Evolutionary conservation across 331 rosid species (phyloP).

Genomic region (Cucumis variabilis): DNA sequence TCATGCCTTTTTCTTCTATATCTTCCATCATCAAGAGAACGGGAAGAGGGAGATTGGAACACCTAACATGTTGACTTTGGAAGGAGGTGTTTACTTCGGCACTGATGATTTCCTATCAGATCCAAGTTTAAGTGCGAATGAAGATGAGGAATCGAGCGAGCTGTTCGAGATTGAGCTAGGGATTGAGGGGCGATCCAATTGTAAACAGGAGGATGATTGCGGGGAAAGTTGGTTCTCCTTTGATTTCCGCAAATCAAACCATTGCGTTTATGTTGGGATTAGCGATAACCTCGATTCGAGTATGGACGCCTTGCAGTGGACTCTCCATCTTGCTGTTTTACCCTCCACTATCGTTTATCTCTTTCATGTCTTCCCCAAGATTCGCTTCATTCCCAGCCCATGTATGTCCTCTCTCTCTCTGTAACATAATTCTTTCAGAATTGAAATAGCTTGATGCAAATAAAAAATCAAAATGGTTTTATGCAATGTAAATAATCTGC

Average conservation of each 20-base stretch:
- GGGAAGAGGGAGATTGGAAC: not conserved
- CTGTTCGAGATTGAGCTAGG: conserved; percentile 34
- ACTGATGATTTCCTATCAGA: not conserved
- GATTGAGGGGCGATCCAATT: conserved; percentile 38
- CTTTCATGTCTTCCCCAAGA: conserved; percentile 72
- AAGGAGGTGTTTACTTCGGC: not conserved
- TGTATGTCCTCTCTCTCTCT: conserved; percentile 35
- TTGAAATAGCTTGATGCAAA: too few species aligned
- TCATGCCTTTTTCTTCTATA: not conserved
- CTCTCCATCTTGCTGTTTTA: conserved; percentile 51
- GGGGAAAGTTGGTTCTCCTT: conserved; percentile 35
- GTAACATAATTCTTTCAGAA: too few species aligned
- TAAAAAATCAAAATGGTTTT: not conserved
- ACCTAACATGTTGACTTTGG: not conserved
- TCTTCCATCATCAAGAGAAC: not conserved
- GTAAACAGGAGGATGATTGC: conserved; percentile 46
- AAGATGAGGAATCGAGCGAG: conserved; percentile 53
- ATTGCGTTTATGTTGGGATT: conserved; percentile 76
- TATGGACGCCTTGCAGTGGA: conserved; percentile 72
- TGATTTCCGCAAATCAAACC: conserved; percentile 32
- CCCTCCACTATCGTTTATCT: conserved; percentile 54
- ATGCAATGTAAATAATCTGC: not conserved
- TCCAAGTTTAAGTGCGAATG: conserved; percentile 57
- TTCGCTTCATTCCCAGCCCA: conserved; percentile 58
- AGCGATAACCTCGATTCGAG: conserved; percentile 66